Conservation (phyloP, 73 alveolate species). For the Diophrys appendiculata region DNA sequence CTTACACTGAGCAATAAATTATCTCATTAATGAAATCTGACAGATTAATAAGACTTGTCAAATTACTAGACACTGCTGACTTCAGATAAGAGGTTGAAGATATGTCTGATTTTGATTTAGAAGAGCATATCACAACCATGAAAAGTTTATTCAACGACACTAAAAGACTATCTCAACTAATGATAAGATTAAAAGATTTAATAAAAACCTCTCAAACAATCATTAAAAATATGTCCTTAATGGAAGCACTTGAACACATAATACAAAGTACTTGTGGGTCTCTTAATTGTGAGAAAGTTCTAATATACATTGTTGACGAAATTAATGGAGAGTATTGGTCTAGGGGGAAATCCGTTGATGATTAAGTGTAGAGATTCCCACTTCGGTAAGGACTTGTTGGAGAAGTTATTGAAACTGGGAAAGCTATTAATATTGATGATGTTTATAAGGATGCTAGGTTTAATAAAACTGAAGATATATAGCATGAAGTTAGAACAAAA, state of each 20-base stretch:
- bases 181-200: slow-evolving; percentile 6
- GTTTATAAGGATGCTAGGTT: slow-evolving; percentile 79
- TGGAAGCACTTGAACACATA: slow-evolving; percentile 53
- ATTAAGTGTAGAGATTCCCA: slow-evolving; percentile 57
- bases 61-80: too few species aligned
- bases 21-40: too few species aligned
- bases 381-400: slow-evolving; percentile 68
- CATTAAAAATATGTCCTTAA: slow-evolving; percentile 8
- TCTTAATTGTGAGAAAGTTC: slow-evolving; percentile 39
- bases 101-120: background rate
- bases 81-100: too few species aligned
- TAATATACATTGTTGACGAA: slow-evolving; percentile 68
- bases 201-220: background rate
- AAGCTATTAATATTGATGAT: slow-evolving; percentile 70
- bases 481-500: slow-evolving; percentile 64
- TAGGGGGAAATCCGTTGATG: slow-evolving; percentile 74
- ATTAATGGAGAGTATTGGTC: slow-evolving; percentile 76
- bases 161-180: background rate
- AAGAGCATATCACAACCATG: background rate
- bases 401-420: slow-evolving; percentile 50
- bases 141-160: slow-evolving; percentile 1
- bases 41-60: too few species aligned
- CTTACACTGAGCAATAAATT: too few species aligned
- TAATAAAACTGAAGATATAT: slow-evolving; percentile 58
- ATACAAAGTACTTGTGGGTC: slow-evolving; percentile 42